Conservation (phyloP, 2,329 filamentous ascomycete genomes). For the Colletotrichum plurivorum region DNA sequence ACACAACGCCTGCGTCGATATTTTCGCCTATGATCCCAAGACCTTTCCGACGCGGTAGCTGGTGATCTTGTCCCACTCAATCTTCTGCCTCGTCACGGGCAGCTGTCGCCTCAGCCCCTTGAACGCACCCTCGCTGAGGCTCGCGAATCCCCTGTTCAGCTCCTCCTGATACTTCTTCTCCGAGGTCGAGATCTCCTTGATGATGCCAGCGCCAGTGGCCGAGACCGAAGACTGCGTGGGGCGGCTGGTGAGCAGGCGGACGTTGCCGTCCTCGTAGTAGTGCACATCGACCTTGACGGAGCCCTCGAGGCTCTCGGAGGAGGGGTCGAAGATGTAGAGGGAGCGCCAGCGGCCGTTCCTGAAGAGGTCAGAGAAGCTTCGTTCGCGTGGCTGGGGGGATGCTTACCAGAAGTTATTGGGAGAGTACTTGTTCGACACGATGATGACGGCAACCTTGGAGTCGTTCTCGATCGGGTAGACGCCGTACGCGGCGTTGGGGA, state of each 20-base stretch:
- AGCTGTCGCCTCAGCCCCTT: slow-evolving; percentile 93
- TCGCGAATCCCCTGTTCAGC: slow-evolving; percentile 90
- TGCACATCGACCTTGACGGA: slow-evolving; percentile 94
- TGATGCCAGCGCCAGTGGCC: slow-evolving; percentile 76
- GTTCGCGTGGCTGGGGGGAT: not conserved
- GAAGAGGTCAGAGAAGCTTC: slow-evolving; percentile 41
- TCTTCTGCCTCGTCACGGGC: slow-evolving; percentile 97
- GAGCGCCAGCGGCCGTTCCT: slow-evolving; percentile 98
- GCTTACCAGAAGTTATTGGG: slow-evolving; percentile 95
- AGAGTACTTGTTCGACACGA: slow-evolving; percentile 97
- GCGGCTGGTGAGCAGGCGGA: slow-evolving; percentile 92
- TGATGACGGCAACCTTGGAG: slow-evolving; percentile 81
- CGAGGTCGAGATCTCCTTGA: slow-evolving; percentile 80
- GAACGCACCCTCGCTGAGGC: slow-evolving; percentile 93
- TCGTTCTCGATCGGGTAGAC: slow-evolving; percentile 86
- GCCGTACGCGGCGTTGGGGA: slow-evolving; percentile 83
- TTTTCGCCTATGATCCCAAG: slow-evolving; percentile 63
- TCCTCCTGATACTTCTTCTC: slow-evolving; percentile 98
- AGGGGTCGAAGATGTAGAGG: slow-evolving; percentile 83
- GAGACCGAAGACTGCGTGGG: slow-evolving; percentile 74
- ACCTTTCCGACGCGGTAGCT: slow-evolving; percentile 90
- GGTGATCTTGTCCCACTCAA: slow-evolving; percentile 98
- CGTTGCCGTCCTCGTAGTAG: slow-evolving; percentile 99
- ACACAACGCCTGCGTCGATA: not conserved
- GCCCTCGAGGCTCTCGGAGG: slow-evolving; percentile 79